Conservation (phyloP, 768 basidiomycete species). For the Mycena capillaripes region DNA sequence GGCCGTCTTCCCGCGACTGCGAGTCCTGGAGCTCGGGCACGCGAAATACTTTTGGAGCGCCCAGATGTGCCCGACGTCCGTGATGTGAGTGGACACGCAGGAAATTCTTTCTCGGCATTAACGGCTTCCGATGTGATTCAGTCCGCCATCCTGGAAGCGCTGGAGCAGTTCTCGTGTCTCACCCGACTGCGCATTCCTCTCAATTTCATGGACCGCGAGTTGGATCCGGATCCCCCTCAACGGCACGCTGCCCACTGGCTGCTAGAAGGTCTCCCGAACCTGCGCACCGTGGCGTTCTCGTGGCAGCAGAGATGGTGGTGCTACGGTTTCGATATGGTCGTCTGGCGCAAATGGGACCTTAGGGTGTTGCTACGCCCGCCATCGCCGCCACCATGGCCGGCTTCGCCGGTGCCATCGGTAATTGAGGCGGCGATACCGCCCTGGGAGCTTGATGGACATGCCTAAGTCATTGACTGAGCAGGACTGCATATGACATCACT, state of each 20-base stretch:
- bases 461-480: too few relatives aligned
- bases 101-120: neutral
- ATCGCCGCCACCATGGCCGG: neutral
- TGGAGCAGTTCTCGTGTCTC: constrained; percentile 15
- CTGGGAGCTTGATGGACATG: too few relatives aligned
- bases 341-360: constrained; percentile 17
- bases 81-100: constrained; percentile 1
- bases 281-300: constrained; percentile 13
- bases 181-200: constrained; percentile 9
- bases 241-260: constrained; percentile 11
- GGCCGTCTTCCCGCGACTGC: neutral
- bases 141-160: constrained; percentile 5
- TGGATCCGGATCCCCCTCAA: neutral
- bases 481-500: too few relatives aligned
- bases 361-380: constrained; percentile 15
- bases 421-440: constrained; percentile 3
- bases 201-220: neutral
- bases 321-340: constrained; percentile 2
- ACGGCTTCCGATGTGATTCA: neutral
- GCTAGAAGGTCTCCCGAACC: constrained; percentile 1
- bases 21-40: neutral
- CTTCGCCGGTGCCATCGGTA: neutral
- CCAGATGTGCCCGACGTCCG: neutral
- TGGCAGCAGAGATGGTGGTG: neutral
- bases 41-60: neutral